These are phyloP conservation scores for Trichoderma sp. DNA, from an alignment of 2,329 filamentous ascomycete genomes.

Conservation along the genomic window DNA sequence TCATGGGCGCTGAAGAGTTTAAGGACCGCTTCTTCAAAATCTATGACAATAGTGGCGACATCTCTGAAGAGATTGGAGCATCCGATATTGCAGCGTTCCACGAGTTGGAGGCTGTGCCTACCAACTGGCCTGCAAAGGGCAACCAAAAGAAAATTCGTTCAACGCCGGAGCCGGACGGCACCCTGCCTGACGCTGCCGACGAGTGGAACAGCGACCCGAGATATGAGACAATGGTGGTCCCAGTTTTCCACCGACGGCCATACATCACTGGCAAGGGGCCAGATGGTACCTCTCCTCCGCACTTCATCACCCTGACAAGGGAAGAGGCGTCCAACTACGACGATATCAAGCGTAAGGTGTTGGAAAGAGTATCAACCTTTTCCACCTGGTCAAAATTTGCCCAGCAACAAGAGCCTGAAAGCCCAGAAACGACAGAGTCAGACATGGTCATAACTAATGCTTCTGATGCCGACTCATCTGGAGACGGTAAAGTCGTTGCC, in stretches of 20 bases:
- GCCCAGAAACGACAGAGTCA: conserved; percentile 60
- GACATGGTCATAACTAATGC: conserved; percentile 68
- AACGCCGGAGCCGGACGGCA: conserved; percentile 50
- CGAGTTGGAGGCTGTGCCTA: conserved; percentile 77
- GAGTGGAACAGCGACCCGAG: conserved; percentile 60
- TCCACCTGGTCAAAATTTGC: conserved; percentile 69
- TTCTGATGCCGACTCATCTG: conserved; percentile 66
- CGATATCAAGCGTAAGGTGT: conserved; percentile 74
- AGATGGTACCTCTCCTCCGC: conserved; percentile 50
- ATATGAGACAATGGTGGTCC: conserved; percentile 68
- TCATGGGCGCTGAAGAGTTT: conserved; percentile 85
- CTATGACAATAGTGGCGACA: conserved; percentile 67
- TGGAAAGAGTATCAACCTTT: conserved; percentile 74
- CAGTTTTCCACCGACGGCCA: conserved; percentile 64
- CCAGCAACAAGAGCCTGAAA: conserved; percentile 49
- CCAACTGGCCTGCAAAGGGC: conserved; percentile 68
- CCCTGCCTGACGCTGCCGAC: conserved; percentile 39
- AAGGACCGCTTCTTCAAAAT: conserved; percentile 83
- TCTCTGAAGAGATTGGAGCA: conserved; percentile 70
- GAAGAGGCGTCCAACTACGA: conserved; percentile 71
- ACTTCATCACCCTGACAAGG: conserved; percentile 74
- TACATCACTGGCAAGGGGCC: conserved; percentile 35
- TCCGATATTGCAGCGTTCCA: conserved; percentile 70
- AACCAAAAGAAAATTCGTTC: conserved; percentile 51
- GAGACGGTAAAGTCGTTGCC: conserved; percentile 70